Conservation (phyloP, 1,284 basidiomycete genomes). For the Thecaphora frezii region DNA sequence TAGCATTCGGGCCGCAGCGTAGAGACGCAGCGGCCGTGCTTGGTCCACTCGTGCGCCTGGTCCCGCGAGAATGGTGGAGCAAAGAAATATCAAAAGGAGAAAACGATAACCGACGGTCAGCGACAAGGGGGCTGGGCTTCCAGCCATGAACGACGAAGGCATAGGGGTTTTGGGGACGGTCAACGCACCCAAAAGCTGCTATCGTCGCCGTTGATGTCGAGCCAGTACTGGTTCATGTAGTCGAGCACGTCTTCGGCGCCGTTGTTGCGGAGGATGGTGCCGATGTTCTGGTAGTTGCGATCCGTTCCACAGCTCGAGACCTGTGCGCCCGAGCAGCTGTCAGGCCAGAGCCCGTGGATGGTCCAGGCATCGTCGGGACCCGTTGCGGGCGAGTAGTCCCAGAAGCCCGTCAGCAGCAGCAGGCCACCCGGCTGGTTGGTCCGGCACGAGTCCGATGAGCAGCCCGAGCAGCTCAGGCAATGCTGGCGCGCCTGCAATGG, state of each 20-base stretch:
- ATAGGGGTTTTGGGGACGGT: too few relatives aligned
- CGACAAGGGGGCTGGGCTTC: too few relatives aligned
- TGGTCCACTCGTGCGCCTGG: constrained; percentile 36
- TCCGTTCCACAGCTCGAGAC: constrained; percentile 26
- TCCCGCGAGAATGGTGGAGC: too few relatives aligned
- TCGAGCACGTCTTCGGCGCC: constrained; percentile 16
- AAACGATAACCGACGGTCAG: too few relatives aligned
- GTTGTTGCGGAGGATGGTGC: constrained; percentile 9
- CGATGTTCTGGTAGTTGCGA: constrained; percentile 22
- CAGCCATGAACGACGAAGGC: too few relatives aligned
- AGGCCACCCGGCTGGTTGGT: constrained; percentile 41
- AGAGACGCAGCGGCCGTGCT: constrained; percentile 37
- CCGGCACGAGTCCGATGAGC: constrained; percentile 15
- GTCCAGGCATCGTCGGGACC: constrained; percentile 36
- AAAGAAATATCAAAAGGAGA: too few relatives aligned
- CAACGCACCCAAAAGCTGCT: constrained; percentile 12
- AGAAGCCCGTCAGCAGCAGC: constrained; percentile 37
- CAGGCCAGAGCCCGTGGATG: constrained; percentile 42
- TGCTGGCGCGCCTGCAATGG: too few relatives aligned
- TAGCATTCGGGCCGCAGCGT: constrained; percentile 39
- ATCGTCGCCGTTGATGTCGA: constrained; percentile 33
- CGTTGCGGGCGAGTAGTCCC: constrained; percentile 39
- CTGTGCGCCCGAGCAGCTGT: constrained; percentile 32
- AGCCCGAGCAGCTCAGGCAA: too few relatives aligned
- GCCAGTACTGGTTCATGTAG: constrained; percentile 43